Evolutionary conservation across 129 eudicot genomes (phyloP), one percentile per base, ranked within the genome.

Genomic region (Flaveria ramosissima): DNA sequence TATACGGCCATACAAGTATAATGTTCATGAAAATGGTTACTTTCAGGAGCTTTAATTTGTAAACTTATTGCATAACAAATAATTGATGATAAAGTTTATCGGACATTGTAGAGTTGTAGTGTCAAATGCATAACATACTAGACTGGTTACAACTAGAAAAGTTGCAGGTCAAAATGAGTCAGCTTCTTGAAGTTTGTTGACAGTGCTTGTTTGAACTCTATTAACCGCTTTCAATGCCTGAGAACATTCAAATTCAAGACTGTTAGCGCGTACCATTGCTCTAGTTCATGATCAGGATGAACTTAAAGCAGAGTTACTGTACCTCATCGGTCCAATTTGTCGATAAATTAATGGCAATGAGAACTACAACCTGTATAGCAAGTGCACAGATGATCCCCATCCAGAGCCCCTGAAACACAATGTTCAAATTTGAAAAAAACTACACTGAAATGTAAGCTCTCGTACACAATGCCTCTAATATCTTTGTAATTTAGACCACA

Each of bases 321-420:
- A 87, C 96, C 90, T 85, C 90, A 65, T 60, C 47, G 21, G 83
- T 80, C 96, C 92, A 89, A 61, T 83, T 78, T 19, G 96, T 87
- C 53, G 75, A 80, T 59, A 89, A 23, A 68, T 85, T 87, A 30
- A 89, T 51, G 1, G 76, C 77, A 66, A 89, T 60, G n/a, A 89
- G 85, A 16, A 84, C 92, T 32, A 85, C 81, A 48, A 80, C 80
- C 80, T 89, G 96, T 39, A 89, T 79, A 43, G 81, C 68, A 68
- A 89, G 88, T 74, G 87, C 96, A 75, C 90, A 83, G 7, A 90
- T 87, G 67, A 87, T 81, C 30, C 96, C 96, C 78, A 85, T 82
- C 96, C 96, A 87, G 50, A 90, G 89, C 75, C 96, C 96, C 92
- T 90, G 74, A 62, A 61, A 71, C 69, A 72, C 51, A 80, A 50